Base-by-base conservation (phyloP, 129 eudicot genomes). In the Dittrichia graveolens region DNA sequence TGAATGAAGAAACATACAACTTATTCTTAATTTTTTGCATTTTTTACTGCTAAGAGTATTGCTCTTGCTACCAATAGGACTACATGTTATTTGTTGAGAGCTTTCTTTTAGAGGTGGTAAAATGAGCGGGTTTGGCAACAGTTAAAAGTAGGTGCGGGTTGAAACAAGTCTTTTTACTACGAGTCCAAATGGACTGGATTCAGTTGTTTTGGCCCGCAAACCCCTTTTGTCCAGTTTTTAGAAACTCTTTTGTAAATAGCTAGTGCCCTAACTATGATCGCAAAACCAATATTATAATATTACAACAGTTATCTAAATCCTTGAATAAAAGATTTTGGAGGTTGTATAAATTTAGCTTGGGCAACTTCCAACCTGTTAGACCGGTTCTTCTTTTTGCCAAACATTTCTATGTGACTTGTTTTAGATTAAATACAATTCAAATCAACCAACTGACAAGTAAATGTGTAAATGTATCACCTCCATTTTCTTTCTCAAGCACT, bases 41-140 rank as follows among this genome's bases (percentile, higher is more conserved):
- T 24, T 66, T 46, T 46, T 39, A 61, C 47, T 39, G 46, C 47
- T n/a, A 61, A 44, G 7, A 46, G 47, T 59, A 44, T 65, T 16
- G 55, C 31, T 55, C 43, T 19, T 56, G 53, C 65, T 54, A 71
- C 65, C 31, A 52, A 46, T 72, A 43, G 44, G 67, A 4, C 46
- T 31, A 24, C 44, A 43, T 14, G 31, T 43, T 13, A 57, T 56
- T 13, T 43, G 24, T 41, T 18, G 6, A 71, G 39, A 4, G 14
- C 52, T 11, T 53, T 37, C 63, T 69, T 53, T 43, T 64, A 4
- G 63, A 58, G 63, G 16, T 31, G 16, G 3, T 14, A 34, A 58
- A 44, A 59, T 35, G 8, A 18, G 42, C 3, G 44, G 65, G 9
- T 37, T 37, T 42, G 43, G 43, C 5, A 5, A 59, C 8, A 9